Conservation (phyloP, 225 moss, liverwort and hornwort genomes). For the Pseudisothecium myosuroides region DNA sequence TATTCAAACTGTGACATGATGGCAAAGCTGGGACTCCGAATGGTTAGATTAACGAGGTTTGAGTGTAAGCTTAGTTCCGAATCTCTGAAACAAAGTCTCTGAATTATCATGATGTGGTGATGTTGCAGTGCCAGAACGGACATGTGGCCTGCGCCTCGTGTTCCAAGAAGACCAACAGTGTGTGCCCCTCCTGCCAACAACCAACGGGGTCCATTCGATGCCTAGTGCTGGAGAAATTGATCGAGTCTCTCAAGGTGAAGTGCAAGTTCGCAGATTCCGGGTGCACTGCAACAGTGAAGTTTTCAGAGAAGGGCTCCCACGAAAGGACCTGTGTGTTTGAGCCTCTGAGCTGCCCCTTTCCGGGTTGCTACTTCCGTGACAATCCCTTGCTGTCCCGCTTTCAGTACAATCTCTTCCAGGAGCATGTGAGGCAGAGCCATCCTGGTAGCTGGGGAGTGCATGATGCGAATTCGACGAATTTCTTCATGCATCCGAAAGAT, state of each 20-base stretch:
- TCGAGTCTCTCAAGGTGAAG: slow-evolving; percentile 52
- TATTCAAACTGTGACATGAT: neutral
- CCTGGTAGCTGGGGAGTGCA: neutral
- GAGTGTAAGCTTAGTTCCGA: no score
- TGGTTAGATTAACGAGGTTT: neutral
- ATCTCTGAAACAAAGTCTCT: neutral
- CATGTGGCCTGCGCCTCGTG: slow-evolving; percentile 45
- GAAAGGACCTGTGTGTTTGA: slow-evolving; percentile 28
- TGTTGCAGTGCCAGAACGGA: slow-evolving; percentile 42
- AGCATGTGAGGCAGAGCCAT: neutral
- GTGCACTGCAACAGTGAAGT: slow-evolving; percentile 34
- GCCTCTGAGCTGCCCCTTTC: slow-evolving; percentile 27
- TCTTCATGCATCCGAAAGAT: neutral
- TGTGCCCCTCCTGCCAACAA: slow-evolving; percentile 48
- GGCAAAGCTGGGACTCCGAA: neutral
- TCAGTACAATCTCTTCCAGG: neutral
- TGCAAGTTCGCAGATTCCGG: slow-evolving; percentile 38
- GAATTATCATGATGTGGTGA: neutral
- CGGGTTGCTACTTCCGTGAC: neutral
- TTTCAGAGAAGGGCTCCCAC: slow-evolving; percentile 9
- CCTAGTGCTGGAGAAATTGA: slow-evolving; percentile 53
- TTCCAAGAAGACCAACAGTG: slow-evolving; percentile 10
- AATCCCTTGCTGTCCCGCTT: neutral
- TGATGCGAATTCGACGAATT: neutral
- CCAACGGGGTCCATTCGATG: slow-evolving; percentile 49